Evolutionary conservation across 2,329 filamentous ascomycete genomes (phyloP).

Genomic region (Neonectria hederae): DNA sequence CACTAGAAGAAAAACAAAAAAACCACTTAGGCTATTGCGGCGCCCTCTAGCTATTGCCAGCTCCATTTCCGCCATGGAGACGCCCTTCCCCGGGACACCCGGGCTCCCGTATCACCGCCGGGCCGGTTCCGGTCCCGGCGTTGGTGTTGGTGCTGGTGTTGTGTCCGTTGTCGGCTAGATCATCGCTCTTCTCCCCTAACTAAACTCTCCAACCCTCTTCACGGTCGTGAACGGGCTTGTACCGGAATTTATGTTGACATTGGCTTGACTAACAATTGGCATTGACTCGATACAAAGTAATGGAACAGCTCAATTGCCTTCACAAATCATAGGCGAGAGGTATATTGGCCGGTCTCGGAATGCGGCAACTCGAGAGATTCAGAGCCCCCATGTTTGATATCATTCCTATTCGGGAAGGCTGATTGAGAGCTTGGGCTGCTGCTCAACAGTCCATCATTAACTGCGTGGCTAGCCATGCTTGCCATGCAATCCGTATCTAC

Average conservation of each 20-base stretch:
- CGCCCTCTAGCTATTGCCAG: slow-evolving; percentile 1
- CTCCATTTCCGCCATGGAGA: background rate
- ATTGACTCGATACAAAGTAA: background rate
- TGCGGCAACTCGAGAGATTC: background rate
- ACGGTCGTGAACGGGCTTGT: background rate
- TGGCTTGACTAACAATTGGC: background rate
- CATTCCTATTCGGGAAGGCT: slow-evolving; percentile 22
- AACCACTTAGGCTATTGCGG: background rate
- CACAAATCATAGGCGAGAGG: background rate
- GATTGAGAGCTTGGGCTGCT: slow-evolving; percentile 21
- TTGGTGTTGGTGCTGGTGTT: background rate
- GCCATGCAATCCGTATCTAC: background rate
- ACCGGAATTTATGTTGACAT: background rate
- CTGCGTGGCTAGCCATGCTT: background rate
- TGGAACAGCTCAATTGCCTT: background rate
- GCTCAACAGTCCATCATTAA: background rate
- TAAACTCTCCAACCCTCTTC: background rate
- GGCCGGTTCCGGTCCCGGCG: slow-evolving; percentile 39
- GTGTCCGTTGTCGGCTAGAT: slow-evolving; percentile 19
- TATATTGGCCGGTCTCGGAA: background rate
- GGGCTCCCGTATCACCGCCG: slow-evolving; percentile 22
- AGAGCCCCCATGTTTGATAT: slow-evolving; percentile 5
- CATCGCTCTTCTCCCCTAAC: background rate
- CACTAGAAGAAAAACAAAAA: background rate
- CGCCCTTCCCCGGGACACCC: slow-evolving; percentile 1